These are phyloP conservation scores for Linnemannia zychae DNA, from an alignment of 192 early-diverging fungal genomes.

Conservation along the genomic window DNA sequence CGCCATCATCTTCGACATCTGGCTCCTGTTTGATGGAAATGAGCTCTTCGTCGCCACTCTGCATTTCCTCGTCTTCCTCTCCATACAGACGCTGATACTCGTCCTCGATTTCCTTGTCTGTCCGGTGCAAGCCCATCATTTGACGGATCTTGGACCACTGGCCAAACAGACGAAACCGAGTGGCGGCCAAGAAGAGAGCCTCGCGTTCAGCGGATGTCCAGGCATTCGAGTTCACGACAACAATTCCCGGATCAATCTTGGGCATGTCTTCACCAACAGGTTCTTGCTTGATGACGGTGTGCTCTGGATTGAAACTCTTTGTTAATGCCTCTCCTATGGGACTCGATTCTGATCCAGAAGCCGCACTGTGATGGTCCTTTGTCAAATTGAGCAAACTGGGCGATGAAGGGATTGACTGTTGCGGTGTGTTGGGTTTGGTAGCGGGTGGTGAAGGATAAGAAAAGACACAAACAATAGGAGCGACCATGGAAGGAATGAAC, in stretches of 20 bases:
- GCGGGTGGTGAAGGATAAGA: conserved; percentile 32
- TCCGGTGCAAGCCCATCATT: conserved; percentile 34
- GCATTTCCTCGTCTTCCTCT: conserved; percentile 8
- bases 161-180: conserved; percentile 25
- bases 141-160: conserved; percentile 50
- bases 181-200: conserved; percentile 28
- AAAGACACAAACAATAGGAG: conserved; percentile 54
- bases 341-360: not conserved
- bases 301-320: not conserved
- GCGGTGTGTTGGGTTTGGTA: conserved; percentile 26
- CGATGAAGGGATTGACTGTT: conserved; percentile 11
- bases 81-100: conserved; percentile 42
- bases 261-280: not conserved
- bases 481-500: conserved; percentile 52
- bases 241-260: conserved; percentile 13
- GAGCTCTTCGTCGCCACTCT: not conserved
- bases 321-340: no score
- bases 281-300: not conserved
- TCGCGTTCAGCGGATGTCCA: conserved; percentile 45
- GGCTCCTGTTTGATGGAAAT: conserved; percentile 17
- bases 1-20: conserved; percentile 23
- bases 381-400: not conserved
- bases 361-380: not conserved
- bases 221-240: conserved; percentile 1
- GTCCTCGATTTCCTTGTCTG: conserved; percentile 41